Base-by-base conservation (phyloP, 805 yeast species). In the Candida namnaoensis region DNA sequence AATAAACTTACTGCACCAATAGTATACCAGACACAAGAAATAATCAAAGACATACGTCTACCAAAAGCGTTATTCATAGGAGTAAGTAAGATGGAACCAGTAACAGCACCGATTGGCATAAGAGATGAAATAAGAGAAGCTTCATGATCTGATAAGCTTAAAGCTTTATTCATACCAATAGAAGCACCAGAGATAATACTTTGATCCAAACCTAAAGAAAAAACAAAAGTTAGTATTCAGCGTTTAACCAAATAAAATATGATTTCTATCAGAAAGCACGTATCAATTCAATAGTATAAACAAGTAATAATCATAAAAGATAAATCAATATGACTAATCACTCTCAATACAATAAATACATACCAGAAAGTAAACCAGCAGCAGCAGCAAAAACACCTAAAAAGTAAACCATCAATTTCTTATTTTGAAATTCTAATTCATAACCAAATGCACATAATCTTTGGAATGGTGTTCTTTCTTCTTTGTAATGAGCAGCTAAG, bases 81-180 rank as follows among this genome's bases (percentile, higher is more conserved):
- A 3, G 82, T 69, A 68, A 80, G 67, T 43, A 76, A 52, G 34
- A 80, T 62, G 43, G 82, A 73, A 38, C 87, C 86, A 27, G 72
- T 71, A 58, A 79, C 71, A 32, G 82, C 85, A 48, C 85, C 86
- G 37, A 80, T 59, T n/a, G 86, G 85, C 81, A 79, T 76, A 41
- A 76, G 65, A 27, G 81, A 65, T 34, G 76, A 68, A 15, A 78
- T 72, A 45, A 78, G 64, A 1, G 84, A 78, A 40, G 61, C 62
- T 48, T 79, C 66, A 47, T 65, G 61, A 5, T 61, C 43, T 15
- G 64, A 50, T 37, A 79, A 58, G 30, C 55, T 35, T 30, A 79
- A 62, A 24, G 64, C 67, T 2, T 56, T 55, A 13, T 61, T 64
- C 71, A 78, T 69, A 23, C 74, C 73, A 41, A 74, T 64, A 30